phyloP scores from a whole-genome alignment of 1,284 basidiomycete species.

The Ganoderma lingzhi region DNA sequence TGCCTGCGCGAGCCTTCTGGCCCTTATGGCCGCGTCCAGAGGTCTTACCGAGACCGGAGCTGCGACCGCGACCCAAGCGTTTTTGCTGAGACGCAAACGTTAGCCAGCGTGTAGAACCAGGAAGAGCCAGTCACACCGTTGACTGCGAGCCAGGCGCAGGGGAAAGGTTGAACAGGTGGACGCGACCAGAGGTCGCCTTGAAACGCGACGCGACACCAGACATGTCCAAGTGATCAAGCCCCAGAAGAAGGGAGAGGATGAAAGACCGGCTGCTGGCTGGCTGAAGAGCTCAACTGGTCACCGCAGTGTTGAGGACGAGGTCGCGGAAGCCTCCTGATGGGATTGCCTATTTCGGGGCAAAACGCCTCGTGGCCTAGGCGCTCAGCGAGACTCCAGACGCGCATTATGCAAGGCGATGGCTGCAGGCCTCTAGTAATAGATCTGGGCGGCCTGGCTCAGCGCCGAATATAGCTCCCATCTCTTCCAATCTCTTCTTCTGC shows the following conservation, averaged over 20 bases:
- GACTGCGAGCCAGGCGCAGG: constrained; percentile 71
- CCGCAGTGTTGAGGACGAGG: constrained; percentile 6
- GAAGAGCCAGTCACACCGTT: constrained; percentile 51
- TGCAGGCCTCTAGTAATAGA: no score
- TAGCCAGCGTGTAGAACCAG: constrained; percentile 8
- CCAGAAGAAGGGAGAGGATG: neutral
- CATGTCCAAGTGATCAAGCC: constrained; percentile 15
- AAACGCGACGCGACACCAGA: constrained; percentile 29
- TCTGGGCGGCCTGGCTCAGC: neutral
- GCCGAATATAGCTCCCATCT: constrained; percentile 12
- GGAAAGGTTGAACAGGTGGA: constrained; percentile 54
- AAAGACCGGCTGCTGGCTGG: neutral
- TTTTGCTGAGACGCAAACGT: constrained; percentile 72
- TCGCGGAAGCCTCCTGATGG: constrained; percentile 7
- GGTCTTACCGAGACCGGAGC: constrained; percentile 90
- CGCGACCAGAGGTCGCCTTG: constrained; percentile 33
- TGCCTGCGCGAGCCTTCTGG: constrained; percentile 92
- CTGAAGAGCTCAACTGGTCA: neutral
- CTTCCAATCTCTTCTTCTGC: neutral
- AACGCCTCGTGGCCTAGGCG: constrained; percentile 3
- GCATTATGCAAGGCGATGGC: neutral
- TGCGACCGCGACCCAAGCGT: constrained; percentile 93
- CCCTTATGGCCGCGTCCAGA: constrained; percentile 96
- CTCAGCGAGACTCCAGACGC: neutral
- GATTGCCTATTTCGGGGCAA: constrained; percentile 18